Evolutionary conservation across 768 basidiomycete genomes (phyloP).

Genomic region (Lepiota venenata): DNA sequence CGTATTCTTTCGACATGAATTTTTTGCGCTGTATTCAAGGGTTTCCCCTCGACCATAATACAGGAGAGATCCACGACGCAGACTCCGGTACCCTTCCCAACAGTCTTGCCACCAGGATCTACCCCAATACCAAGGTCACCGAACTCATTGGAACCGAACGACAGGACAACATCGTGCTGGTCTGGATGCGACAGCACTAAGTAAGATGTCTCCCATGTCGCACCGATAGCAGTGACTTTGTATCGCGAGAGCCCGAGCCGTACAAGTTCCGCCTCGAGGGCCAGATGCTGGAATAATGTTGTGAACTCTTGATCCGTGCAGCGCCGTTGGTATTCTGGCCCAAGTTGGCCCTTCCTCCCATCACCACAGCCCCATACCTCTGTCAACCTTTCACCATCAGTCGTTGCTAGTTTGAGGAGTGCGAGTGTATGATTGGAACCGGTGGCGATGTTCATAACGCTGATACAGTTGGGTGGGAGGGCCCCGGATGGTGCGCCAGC

Average conservation of each 20-base stretch:
- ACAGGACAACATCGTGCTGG: constrained; percentile 53
- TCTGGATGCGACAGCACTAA: constrained; percentile 49
- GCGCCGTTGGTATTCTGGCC: constrained; percentile 31
- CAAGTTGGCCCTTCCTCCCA: constrained; percentile 70
- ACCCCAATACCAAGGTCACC: constrained; percentile 69
- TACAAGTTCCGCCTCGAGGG: constrained; percentile 29
- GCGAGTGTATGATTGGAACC: constrained; percentile 82
- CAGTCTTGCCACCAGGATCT: constrained; percentile 2
- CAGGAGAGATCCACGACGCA: constrained; percentile 43
- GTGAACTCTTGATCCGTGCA: constrained; percentile 16
- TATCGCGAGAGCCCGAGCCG: constrained; percentile 36
- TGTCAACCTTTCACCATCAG: constrained; percentile 9
- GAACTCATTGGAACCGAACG: constrained; percentile 85
- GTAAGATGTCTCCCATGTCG: constrained; percentile 85
- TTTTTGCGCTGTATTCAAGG: constrained; percentile 17
- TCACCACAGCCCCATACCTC: constrained; percentile 79
- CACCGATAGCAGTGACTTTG: constrained; percentile 46
- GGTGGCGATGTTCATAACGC: constrained; percentile 51
- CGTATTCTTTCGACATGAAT: constrained; percentile 40
- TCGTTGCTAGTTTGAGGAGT: constrained; percentile 41
- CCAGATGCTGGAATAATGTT: constrained; percentile 46
- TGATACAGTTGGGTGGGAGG: constrained; percentile 26
- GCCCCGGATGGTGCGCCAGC: constrained; percentile 20
- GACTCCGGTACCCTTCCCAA: constrained; percentile 19
- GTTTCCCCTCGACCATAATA: constrained; percentile 24